phyloP scores from a whole-genome alignment of 2,329 filamentous ascomycete genomes.

The Chalara sp. region DNA sequence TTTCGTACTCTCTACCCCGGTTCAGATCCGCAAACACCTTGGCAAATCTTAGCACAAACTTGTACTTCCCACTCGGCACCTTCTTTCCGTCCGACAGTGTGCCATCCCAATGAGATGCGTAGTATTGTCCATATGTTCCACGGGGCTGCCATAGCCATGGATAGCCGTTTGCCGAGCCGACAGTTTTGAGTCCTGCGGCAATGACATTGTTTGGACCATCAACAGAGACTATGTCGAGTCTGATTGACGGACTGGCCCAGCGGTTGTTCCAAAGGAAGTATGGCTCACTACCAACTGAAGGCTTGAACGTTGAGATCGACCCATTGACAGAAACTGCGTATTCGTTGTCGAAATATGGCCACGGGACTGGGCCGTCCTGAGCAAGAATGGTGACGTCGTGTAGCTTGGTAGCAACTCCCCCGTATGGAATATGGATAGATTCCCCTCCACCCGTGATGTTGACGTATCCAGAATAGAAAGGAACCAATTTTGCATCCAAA shows the following conservation, averaged over 20 bases:
- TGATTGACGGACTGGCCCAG: neutral
- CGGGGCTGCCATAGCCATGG: neutral
- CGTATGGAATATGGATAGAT: neutral
- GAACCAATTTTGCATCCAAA: neutral
- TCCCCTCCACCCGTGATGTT: neutral
- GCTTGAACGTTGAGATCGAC: neutral
- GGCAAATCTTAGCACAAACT: conserved; percentile 2
- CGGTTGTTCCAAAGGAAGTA: conserved; percentile 2
- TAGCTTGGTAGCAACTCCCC: conserved; percentile 1
- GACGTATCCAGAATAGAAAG: neutral
- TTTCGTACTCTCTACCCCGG: conserved; percentile 1
- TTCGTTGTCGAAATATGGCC: neutral
- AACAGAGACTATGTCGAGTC: conserved; percentile 3
- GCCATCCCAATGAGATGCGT: neutral
- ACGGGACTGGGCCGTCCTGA: neutral
- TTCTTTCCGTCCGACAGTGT: neutral
- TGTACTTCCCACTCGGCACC: conserved; percentile 1
- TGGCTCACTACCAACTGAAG: neutral
- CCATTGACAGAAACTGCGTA: neutral
- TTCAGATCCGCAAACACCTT: conserved; percentile 2
- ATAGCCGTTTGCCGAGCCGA: neutral
- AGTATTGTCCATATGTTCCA: neutral
- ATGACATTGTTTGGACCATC: neutral
- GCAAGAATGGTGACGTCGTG: conserved; percentile 1
- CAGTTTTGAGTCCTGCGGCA: neutral